Conservation (phyloP, 2,329 filamentous ascomycete genomes). For the Arthrobotrys sinensis region DNA sequence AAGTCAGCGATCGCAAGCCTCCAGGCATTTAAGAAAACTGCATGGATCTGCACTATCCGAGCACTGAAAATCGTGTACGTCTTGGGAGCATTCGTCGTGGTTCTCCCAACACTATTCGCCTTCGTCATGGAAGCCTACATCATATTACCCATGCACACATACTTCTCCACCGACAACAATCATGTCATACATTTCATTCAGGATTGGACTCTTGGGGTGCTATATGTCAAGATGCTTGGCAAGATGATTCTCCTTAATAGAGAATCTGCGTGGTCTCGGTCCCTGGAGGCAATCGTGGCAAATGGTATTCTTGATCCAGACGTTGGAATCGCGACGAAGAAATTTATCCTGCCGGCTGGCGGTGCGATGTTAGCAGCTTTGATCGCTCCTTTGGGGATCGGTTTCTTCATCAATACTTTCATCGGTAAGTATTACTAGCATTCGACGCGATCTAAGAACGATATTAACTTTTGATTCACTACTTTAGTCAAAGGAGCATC, state of each 20-base stretch:
- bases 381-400: conserved; percentile 75
- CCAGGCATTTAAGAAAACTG: conserved; percentile 46
- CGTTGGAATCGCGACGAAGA: conserved; percentile 82
- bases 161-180: conserved; percentile 70
- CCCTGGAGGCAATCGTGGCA: conserved; percentile 74
- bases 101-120: conserved; percentile 85
- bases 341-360: conserved; percentile 83
- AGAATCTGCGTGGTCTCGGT: conserved; percentile 79
- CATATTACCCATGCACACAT: conserved; percentile 87
- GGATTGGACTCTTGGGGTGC: conserved; percentile 91
- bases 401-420: conserved; percentile 71
- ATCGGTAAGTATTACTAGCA: conserved; percentile 55
- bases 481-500: conserved; percentile 63
- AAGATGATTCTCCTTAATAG: conserved; percentile 79
- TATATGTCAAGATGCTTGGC: conserved; percentile 86
- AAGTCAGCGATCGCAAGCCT: conserved; percentile 43
- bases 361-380: conserved; percentile 77
- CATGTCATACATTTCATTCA: conserved; percentile 91
- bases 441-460: background rate
- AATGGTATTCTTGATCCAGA: conserved; percentile 86
- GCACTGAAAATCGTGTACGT: conserved; percentile 77
- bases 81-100: conserved; percentile 80
- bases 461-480: background rate
- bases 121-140: conserved; percentile 89
- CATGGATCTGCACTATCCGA: conserved; percentile 50